A percentile compares a stretch with the other conserved stretches of the same genome.
Conservation (phyloP, 2,329 filamentous ascomycete genomes). For the Fusarium hostae region DNA sequence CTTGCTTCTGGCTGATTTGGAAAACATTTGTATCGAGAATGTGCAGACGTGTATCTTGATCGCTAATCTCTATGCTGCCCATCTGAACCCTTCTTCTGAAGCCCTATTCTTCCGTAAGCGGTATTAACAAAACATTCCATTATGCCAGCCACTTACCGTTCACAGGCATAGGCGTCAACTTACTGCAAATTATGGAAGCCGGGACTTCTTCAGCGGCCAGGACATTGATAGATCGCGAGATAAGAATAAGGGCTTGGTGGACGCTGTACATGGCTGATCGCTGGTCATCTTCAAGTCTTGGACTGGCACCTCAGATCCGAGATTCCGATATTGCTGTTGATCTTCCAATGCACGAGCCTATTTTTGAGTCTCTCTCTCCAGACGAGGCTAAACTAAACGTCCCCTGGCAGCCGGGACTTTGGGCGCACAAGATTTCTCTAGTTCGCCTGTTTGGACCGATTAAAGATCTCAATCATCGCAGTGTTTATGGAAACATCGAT, state of each 20-base stretch:
- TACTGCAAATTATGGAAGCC: not conserved
- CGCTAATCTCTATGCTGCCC: conserved; percentile 1
- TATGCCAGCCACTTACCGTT: not conserved
- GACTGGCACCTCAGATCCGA: conserved; percentile 18
- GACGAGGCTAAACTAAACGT: not conserved
- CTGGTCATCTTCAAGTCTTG: conserved; percentile 33
- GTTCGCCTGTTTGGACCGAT: conserved; percentile 48
- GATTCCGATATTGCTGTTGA: conserved; percentile 5
- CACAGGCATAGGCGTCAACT: conserved; percentile 14
- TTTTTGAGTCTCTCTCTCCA: conserved; percentile 33
- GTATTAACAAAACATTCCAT: not conserved
- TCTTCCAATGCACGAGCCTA: conserved; percentile 44
- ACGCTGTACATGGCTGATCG: conserved; percentile 31
- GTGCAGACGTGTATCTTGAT: conserved; percentile 24
- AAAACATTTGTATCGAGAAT: conserved; percentile 28
- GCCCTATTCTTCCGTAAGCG: conserved; percentile 19
- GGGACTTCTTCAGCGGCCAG: not conserved
- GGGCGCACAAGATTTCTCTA: conserved; percentile 50
- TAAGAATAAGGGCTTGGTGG: conserved; percentile 25
- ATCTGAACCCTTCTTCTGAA: conserved; percentile 12
- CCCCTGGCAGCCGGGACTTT: conserved; percentile 45
- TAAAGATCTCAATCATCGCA: conserved; percentile 48
- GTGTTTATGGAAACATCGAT: conserved; percentile 27
- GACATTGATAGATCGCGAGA: not conserved
- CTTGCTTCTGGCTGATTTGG: conserved; percentile 5